Evolutionary conservation across 192 early-diverging fungal species (phyloP).

Genomic region (Backusella morwellensis): DNA sequence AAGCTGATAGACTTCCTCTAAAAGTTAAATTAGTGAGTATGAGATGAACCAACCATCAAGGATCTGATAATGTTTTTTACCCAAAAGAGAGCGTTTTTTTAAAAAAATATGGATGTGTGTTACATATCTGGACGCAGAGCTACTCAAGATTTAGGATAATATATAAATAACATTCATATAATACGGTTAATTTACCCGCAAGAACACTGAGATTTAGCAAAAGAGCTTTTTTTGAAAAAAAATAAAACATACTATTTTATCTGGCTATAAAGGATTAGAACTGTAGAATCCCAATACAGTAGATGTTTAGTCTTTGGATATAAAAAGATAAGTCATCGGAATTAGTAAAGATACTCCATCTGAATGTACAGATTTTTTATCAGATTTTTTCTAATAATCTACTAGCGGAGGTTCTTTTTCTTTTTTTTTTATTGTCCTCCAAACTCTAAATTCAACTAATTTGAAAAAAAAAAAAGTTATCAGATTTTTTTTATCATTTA

Average conservation of each 20-base stretch:
- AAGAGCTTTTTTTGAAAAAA: background rate
- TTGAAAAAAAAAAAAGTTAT: background rate
- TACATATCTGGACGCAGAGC: background rate
- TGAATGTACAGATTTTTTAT: background rate
- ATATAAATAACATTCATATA: background rate
- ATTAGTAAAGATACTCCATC: background rate
- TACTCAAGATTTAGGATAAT: background rate
- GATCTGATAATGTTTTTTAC: background rate
- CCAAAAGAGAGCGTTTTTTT: background rate
- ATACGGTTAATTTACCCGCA: background rate
- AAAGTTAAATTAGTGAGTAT: background rate
- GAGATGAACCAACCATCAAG: slow-evolving; percentile 3
- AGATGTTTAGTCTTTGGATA: background rate
- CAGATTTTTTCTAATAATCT: background rate
- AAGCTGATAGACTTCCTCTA: background rate
- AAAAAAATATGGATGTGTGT: background rate
- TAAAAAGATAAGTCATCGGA: background rate
- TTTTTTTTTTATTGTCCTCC: background rate
- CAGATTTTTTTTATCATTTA: background rate
- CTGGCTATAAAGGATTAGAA: background rate
- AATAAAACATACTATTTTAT: background rate
- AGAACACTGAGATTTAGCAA: background rate
- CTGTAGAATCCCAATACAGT: background rate
- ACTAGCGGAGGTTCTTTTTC: background rate
- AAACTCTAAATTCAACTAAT: background rate